phyloP scores from a whole-genome alignment of 176 grass and related monocot species.

The Paspalum vaginatum region DNA sequence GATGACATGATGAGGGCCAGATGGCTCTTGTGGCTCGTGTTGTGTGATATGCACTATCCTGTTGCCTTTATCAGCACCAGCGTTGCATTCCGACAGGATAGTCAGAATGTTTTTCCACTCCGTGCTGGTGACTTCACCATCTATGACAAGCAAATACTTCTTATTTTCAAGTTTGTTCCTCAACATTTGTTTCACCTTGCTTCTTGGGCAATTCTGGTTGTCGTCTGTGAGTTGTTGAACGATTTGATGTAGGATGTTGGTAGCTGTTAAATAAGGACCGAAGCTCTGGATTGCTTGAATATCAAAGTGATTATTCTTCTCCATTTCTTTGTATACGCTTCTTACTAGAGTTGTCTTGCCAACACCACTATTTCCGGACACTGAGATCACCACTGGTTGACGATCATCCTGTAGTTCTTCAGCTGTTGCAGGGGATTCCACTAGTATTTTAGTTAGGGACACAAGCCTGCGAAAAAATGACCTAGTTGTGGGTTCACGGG shows the following conservation, averaged over 20 bases:
- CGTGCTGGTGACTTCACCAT: slow-evolving; percentile 32
- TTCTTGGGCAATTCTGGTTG: neutral
- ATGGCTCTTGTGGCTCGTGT: neutral
- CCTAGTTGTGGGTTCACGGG: no score
- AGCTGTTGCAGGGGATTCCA: no score
- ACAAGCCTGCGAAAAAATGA: no score
- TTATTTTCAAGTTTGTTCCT: neutral
- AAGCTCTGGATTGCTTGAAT: slow-evolving; percentile 3
- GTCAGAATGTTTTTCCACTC: slow-evolving; percentile 23
- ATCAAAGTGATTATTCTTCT: neutral
- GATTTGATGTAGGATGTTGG: slow-evolving; percentile 31
- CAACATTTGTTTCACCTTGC: rapidly evolving
- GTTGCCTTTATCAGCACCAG: neutral
- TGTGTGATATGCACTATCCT: slow-evolving; percentile 44
- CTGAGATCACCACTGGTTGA: neutral
- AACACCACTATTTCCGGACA: slow-evolving; percentile 16
- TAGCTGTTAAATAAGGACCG: slow-evolving; percentile 8
- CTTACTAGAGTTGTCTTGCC: slow-evolving; percentile 38
- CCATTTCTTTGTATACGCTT: neutral
- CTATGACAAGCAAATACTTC: slow-evolving; percentile 25
- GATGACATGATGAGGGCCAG: neutral
- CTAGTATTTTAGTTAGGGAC: no score
- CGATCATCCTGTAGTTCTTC: no score
- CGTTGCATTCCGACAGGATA: no score
- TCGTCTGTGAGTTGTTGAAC: neutral